Conservation (phyloP, 2,329 filamentous ascomycete genomes). For the Penicillium frequentans region DNA sequence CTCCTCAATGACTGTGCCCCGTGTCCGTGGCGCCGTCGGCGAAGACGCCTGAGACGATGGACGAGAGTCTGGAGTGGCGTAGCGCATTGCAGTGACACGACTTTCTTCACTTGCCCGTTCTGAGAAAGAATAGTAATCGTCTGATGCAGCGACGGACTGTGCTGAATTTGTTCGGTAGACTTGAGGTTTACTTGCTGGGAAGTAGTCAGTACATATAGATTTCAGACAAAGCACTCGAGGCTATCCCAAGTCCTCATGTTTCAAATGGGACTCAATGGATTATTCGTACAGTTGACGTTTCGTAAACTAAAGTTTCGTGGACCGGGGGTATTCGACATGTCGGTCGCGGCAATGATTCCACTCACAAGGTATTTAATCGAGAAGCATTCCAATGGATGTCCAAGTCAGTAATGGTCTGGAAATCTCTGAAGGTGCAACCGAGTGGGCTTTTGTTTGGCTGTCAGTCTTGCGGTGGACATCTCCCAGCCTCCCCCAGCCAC, state of each 20-base stretch:
- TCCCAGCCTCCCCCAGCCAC: conserved; percentile 30
- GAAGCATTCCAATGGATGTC: conserved; percentile 24
- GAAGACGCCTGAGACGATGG: conserved; percentile 31
- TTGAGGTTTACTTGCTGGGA: conserved; percentile 46
- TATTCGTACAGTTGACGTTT: conserved; percentile 23
- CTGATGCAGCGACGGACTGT: conserved; percentile 50
- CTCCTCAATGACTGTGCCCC: conserved; percentile 18
- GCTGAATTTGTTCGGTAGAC: conserved; percentile 43
- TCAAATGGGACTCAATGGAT: not conserved
- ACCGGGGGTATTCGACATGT: conserved; percentile 16
- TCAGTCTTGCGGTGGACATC: conserved; percentile 14
- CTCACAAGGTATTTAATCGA: conserved; percentile 14
- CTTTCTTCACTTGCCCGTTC: conserved; percentile 40
- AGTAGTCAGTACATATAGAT: conserved; percentile 10
- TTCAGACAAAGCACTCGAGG: not conserved
- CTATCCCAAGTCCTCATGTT: not conserved
- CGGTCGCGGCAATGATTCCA: conserved; percentile 20
- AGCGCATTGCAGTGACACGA: conserved; percentile 41
- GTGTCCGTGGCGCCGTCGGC: conserved; percentile 27
- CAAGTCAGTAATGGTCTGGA: conserved; percentile 10
- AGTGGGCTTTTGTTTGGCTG: conserved; percentile 24
- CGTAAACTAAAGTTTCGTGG: conserved; percentile 24
- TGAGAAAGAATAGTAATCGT: conserved; percentile 52
- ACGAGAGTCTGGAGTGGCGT: conserved; percentile 46
- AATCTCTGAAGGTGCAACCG: conserved; percentile 9